These are phyloP conservation scores for Vicia villosa DNA, from an alignment of 306 rosid genomes.

Conservation along the genomic window DNA sequence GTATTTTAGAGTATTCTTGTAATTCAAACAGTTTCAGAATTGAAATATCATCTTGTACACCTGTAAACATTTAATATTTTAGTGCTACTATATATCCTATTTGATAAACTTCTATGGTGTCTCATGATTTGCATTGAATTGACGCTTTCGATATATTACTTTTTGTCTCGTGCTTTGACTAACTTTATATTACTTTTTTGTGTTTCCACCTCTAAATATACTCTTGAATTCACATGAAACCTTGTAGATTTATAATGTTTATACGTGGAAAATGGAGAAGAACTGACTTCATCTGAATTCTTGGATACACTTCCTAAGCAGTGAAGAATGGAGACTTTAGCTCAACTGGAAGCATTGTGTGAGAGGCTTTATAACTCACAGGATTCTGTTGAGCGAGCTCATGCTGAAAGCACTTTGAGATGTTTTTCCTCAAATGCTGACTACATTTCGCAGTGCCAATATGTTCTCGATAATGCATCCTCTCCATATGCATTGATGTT, in stretches of 20 bases:
- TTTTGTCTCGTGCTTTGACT: slow-evolving; percentile 22
- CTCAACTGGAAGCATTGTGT: slow-evolving; percentile 54
- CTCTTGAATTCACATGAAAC: slow-evolving; percentile 41
- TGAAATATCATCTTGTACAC: slow-evolving; percentile 45
- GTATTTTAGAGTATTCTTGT: slow-evolving; percentile 51
- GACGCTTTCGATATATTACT: slow-evolving; percentile 31
- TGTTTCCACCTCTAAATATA: slow-evolving; percentile 42
- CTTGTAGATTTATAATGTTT: slow-evolving; percentile 43
- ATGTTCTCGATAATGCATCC: slow-evolving; percentile 52
- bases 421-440: slow-evolving; percentile 50
- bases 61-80: slow-evolving; percentile 47
- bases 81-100: slow-evolving; percentile 34
- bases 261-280: slow-evolving; percentile 38
- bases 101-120: slow-evolving; percentile 36
- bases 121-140: slow-evolving; percentile 37
- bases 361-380: slow-evolving; percentile 56
- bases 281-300: slow-evolving; percentile 47
- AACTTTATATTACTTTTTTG: slow-evolving; percentile 31
- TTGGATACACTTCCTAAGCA: slow-evolving; percentile 44
- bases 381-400: slow-evolving; percentile 58
- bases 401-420: slow-evolving; percentile 53
- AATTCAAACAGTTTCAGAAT: slow-evolving; percentile 44
- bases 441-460: slow-evolving; percentile 58
- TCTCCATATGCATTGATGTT: slow-evolving; percentile 60
- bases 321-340: slow-evolving; percentile 58